Evolutionary conservation across 352 stramenopile genomes (phyloP).

Genomic region (Pythium scleroteichum): DNA sequence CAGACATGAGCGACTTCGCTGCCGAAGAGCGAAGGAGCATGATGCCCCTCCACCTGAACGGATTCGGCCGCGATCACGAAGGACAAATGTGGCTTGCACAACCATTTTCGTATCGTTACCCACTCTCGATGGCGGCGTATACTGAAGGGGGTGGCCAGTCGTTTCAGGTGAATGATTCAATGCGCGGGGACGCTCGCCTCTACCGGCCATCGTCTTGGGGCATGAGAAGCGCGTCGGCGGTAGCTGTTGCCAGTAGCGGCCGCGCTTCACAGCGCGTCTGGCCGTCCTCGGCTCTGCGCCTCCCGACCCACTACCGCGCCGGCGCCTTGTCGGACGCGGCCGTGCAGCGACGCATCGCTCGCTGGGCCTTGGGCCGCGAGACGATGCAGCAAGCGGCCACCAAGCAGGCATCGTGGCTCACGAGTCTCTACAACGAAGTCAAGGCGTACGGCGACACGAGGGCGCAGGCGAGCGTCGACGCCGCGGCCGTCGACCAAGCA

Average conservation of each 20-base stretch:
- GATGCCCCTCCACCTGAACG: neutral
- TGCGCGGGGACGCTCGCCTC: neutral
- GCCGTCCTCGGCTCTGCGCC: neutral
- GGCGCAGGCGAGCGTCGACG: conserved; percentile 12
- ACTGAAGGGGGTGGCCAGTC: neutral
- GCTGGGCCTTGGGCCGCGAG: conserved; percentile 58
- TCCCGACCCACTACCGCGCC: neutral
- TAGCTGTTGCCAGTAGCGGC: neutral
- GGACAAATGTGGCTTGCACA: too few relatives aligned
- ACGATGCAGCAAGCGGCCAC: conserved; percentile 63
- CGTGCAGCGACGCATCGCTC: conserved; percentile 63
- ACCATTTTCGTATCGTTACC: conserved; percentile 12
- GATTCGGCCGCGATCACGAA: neutral
- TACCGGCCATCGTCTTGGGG: conserved; percentile 6
- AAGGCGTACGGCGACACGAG: conserved; percentile 51
- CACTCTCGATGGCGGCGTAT: conserved; percentile 12
- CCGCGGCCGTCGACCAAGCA: neutral
- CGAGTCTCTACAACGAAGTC: conserved; percentile 59
- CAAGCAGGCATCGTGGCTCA: conserved; percentile 59
- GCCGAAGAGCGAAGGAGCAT: conserved; percentile 4
- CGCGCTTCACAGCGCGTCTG: conserved; percentile 5
- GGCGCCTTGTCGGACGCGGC: conserved; percentile 18
- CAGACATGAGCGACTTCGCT: conserved; percentile 31
- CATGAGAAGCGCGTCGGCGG: neutral
- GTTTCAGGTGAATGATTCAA: conserved; percentile 2